Evolutionary conservation across 169 alveolate species (phyloP), one percentile per base, ranked within the genome.

Genomic region (Cryptosporidium parvum): DNA sequence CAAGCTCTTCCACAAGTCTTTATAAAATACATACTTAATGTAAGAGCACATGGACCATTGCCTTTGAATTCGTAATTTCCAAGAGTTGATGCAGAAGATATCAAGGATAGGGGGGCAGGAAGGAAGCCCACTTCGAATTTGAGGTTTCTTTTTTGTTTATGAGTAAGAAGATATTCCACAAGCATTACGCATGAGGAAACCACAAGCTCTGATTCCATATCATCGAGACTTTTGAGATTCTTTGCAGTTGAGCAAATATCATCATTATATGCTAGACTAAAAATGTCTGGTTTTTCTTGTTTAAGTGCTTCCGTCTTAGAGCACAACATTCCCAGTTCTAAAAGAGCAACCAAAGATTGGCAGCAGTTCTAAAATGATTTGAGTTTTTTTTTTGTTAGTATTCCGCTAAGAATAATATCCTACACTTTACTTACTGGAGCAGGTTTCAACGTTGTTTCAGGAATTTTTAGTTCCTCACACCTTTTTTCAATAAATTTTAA

Each of bases 1-100:
- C 89, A 80, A 35, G 52, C 75, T 80, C 80, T 65, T 42, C 89
- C 75, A 29, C 89, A 80, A 12, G 89, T 80, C n/a, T 67, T 59
- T 62, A 80, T 44, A 62, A 80, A 80, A 39, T 80, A 80, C 89
- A 80, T 62, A 62, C 69, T 62, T 62, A 80, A 39, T 26, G 68
- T 59, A 14, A 65, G 56, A 33, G 80, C 75, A 16, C 89, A 80
- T 37, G 75, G 75, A 1, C 80, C 59, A 62, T 14, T 62, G 18
- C 39, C 35, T 8, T 80, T 61, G 21, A 44, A 59, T 31, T 62
- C 59, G 48, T 44, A 80, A 26, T 80, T 53, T n/a, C 80, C 80
- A 3, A 42, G 56, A 12, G 42, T 62, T 1, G 59, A 42, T 37
- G 29, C 69, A 4, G 89, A 80, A 21, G 89, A 80, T 33, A 73